Percentiles rank a stretch among this genome's conserved stretches.
These are phyloP conservation scores for Neodidymelliopsis sp. DNA, from an alignment of 2,329 filamentous ascomycete genomes.

Conservation along the genomic window DNA sequence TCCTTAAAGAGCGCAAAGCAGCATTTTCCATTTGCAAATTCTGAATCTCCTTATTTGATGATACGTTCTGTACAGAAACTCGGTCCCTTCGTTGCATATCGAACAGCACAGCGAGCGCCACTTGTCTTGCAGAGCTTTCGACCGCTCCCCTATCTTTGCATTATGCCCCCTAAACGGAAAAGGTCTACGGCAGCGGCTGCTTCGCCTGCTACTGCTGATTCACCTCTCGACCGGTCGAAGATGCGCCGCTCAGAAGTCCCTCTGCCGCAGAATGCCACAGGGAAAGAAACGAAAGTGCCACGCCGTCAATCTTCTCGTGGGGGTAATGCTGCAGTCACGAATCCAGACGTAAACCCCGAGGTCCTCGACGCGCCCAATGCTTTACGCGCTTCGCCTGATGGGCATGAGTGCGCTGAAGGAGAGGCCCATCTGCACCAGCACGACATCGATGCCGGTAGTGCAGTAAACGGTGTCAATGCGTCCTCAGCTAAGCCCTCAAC, in stretches of 20 bases:
- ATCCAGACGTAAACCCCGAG: constrained; percentile 49
- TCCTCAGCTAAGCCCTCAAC: constrained; percentile 22
- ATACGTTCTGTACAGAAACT: constrained; percentile 32
- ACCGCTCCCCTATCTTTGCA: constrained; percentile 8
- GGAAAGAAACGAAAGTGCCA: constrained; percentile 23
- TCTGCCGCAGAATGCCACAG: constrained; percentile 28
- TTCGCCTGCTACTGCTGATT: constrained; percentile 17
- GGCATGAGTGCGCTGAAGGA: constrained; percentile 31
- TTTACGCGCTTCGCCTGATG: constrained; percentile 54
- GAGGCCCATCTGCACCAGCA: constrained; percentile 20
- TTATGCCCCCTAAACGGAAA: constrained; percentile 45
- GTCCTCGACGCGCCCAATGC: constrained; percentile 54
- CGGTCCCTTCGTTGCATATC: constrained; percentile 28
- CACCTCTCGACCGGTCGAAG: constrained; percentile 21
- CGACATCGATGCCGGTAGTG: constrained; percentile 16
- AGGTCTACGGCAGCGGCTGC: constrained; percentile 34
- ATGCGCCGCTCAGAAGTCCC: constrained; percentile 35
- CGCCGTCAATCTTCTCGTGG: constrained; percentile 40
- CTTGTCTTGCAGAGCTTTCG: constrained; percentile 18
- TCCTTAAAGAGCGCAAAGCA: constrained; percentile 4
- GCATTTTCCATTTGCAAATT: constrained; percentile 8
- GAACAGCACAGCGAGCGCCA: constrained; percentile 26
- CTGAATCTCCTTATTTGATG: constrained; percentile 35
- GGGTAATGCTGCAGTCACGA: constrained; percentile 28
- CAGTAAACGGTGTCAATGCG: constrained; percentile 22